Conservation (phyloP, 2,329 filamentous ascomycete genomes). For the Sporothrix protearum region DNA sequence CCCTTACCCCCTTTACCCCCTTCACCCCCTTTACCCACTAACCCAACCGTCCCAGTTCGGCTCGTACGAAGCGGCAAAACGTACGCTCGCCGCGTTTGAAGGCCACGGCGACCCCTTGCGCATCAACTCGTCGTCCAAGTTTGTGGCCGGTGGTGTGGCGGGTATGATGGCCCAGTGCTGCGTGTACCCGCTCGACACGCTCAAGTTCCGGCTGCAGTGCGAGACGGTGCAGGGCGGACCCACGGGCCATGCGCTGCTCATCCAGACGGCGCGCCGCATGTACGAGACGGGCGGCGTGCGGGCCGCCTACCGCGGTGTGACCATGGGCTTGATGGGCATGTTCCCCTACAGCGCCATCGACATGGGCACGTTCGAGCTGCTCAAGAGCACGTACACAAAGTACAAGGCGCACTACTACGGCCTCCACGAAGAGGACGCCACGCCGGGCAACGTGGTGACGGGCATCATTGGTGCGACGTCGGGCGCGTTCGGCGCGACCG, state of each 20-base stretch:
- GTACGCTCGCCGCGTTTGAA: slow-evolving; percentile 78
- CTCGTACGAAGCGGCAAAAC: slow-evolving; percentile 92
- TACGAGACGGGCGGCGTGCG: slow-evolving; percentile 69
- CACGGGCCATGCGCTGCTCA: slow-evolving; percentile 76
- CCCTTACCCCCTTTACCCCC: not conserved
- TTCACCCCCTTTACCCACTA: not conserved
- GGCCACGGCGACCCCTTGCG: slow-evolving; percentile 77
- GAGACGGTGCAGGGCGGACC: slow-evolving; percentile 84
- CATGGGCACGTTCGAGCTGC: slow-evolving; percentile 88
- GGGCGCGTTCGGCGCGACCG: slow-evolving; percentile 85
- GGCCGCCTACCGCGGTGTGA: slow-evolving; percentile 85
- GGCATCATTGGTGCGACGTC: slow-evolving; percentile 87
- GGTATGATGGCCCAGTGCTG: slow-evolving; percentile 95
- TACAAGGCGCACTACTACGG: slow-evolving; percentile 66
- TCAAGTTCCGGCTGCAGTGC: slow-evolving; percentile 84
- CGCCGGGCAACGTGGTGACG: slow-evolving; percentile 76
- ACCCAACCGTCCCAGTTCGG: slow-evolving; percentile 58
- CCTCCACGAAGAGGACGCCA: slow-evolving; percentile 78
- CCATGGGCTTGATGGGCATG: slow-evolving; percentile 92
- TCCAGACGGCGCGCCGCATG: slow-evolving; percentile 83
- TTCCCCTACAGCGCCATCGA: slow-evolving; percentile 98
- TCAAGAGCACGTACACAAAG: slow-evolving; percentile 70
- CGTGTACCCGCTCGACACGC: slow-evolving; percentile 88
- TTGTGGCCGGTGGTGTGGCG: slow-evolving; percentile 82
- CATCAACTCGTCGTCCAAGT: slow-evolving; percentile 82